Base-by-base conservation (phyloP, 257 asterid species). In the Lavandula angustifolia region DNA sequence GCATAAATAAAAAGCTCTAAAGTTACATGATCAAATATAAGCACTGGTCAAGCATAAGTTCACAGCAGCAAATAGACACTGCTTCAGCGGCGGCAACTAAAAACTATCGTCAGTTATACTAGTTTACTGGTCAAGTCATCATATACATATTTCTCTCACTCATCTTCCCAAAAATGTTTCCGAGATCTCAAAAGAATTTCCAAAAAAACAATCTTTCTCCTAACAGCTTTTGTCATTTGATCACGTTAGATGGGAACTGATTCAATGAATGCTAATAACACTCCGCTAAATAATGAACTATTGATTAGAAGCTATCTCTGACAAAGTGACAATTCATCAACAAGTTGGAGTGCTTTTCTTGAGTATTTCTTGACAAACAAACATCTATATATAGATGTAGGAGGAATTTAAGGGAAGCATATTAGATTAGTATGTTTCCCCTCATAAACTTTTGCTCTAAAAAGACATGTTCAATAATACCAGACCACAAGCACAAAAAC, bases 361-460 rank as follows among this genome's bases (percentile, higher is more conserved):
- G 27, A 22, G 27, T 22, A 22, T 22, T 22, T 22, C 27, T 22
- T 22, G 27, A 22, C 27, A 22, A 22, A 22, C 27, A 22, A 22
- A 22, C 27, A 0, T 22, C 27, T 2, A 22, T 22, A 22, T 22
- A 22, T 0, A 22, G 27, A 22, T 22, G 27, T 22, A 22, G 27
- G 27, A 22, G 27, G 27, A 22, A 60, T 38, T 64, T 51, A 42
- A 47, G 9, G 58, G 43, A 22, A 33, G 66, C 42, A 33, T 10
- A 8, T 59, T 51, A 9, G 16, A 57, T 6, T 34, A 40, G 16
- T 46, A 35, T 35, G 60, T 58, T 66, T 29, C 14, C 44, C 57
- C 52, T 69, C 72, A 32, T 2, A 38, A 68, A 38, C 22, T 64
- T 49, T 43, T 52, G 44, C 61, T 47, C 68, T 52, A 33, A 66